These are phyloP conservation scores for Phytophthora fragariae DNA, from an alignment of 352 stramenopile genomes.

Conservation along the genomic window DNA sequence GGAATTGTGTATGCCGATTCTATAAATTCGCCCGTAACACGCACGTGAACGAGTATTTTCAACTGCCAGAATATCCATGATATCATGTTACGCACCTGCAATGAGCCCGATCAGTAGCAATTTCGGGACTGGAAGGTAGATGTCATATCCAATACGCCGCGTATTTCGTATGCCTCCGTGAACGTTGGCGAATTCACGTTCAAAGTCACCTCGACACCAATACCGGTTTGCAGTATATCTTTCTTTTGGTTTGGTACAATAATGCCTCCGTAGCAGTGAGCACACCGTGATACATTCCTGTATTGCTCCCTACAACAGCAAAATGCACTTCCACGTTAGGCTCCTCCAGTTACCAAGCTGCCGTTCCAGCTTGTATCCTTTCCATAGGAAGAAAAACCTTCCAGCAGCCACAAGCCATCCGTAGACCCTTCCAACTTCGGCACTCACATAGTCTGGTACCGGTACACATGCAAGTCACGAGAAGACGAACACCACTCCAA, in stretches of 20 bases:
- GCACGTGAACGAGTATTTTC: constrained; percentile 1
- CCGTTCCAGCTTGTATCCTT: constrained; percentile 81
- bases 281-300: constrained; percentile 78
- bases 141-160: constrained; percentile 80
- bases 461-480: constrained; percentile 74
- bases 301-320: constrained; percentile 38
- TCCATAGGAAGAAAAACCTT: constrained; percentile 87
- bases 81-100: constrained; percentile 50
- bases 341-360: constrained; percentile 41
- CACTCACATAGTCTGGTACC: constrained; percentile 90
- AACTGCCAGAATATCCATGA: background rate
- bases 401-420: constrained; percentile 18
- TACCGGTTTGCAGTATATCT: background rate
- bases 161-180: constrained; percentile 80
- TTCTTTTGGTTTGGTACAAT: no score
- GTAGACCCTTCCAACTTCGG: background rate
- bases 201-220: constrained; percentile 65
- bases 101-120: constrained; percentile 89
- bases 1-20: constrained; percentile 20
- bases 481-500: constrained; percentile 65
- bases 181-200: constrained; percentile 77
- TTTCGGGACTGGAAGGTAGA: constrained; percentile 80
- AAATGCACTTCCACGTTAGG: background rate
- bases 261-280: constrained; percentile 81
- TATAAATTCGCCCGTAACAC: constrained; percentile 9